These are phyloP conservation scores for Balamuthia mandrillaris DNA, from an alignment of 208 protist genomes.

Conservation along the genomic window DNA sequence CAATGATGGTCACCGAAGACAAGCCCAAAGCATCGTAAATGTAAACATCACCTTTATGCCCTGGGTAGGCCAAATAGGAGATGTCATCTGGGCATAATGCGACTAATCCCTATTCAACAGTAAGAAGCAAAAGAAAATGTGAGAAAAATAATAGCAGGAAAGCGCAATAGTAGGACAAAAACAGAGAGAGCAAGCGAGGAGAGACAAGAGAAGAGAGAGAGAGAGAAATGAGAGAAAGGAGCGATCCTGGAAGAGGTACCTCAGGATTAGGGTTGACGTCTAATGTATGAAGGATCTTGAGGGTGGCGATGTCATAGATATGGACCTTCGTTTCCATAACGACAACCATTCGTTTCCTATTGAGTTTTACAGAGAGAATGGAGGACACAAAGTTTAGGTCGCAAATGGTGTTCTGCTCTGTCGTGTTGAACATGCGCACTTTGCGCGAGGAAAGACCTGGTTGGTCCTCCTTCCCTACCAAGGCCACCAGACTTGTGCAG, in stretches of 20 bases:
- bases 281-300: constrained; percentile 51
- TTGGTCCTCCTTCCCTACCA: constrained; percentile 22
- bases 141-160: too few relatives aligned
- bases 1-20: constrained; percentile 23
- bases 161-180: too few relatives aligned
- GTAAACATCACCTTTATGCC: constrained; percentile 46
- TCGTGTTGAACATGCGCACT: constrained; percentile 36
- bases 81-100: too few relatives aligned
- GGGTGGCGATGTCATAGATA: constrained; percentile 57
- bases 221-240: too few relatives aligned
- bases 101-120: too few relatives aligned
- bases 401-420: constrained; percentile 14
- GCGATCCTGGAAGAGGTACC: too few relatives aligned
- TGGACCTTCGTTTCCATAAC: constrained; percentile 58
- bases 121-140: background rate
- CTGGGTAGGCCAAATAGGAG: background rate
- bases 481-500: constrained; percentile 36
- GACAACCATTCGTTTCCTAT: constrained; percentile 33
- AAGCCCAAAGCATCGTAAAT: constrained; percentile 46
- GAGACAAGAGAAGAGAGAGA: too few relatives aligned
- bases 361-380: background rate
- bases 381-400: constrained; percentile 35
- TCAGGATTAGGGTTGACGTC: background rate
- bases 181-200: too few relatives aligned
- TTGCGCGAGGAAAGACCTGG: constrained; percentile 30